These are phyloP conservation scores for Reticulascus tulasneorum DNA, from an alignment of 2,329 filamentous ascomycete genomes.

Conservation along the genomic window DNA sequence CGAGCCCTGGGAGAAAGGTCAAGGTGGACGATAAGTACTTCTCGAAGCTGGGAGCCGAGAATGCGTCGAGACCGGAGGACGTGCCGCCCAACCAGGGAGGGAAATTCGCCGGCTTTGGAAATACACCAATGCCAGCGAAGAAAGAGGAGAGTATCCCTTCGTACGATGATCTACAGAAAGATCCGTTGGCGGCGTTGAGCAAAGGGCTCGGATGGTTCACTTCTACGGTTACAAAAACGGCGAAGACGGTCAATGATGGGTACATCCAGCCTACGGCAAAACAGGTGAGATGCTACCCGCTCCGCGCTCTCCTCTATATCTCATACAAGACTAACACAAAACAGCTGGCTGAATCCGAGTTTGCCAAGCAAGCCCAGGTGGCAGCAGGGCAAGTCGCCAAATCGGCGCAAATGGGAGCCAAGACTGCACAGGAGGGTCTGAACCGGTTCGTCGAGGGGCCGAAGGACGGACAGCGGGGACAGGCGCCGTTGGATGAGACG, in stretches of 20 bases:
- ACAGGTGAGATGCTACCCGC: constrained; percentile 53
- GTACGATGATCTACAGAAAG: constrained; percentile 85
- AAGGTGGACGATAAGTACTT: constrained; percentile 87
- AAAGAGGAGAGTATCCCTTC: constrained; percentile 53
- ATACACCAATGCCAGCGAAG: constrained; percentile 55
- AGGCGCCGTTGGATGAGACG: constrained; percentile 52
- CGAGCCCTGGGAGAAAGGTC: constrained; percentile 45
- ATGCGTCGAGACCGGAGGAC: constrained; percentile 68
- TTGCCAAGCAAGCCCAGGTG: constrained; percentile 62
- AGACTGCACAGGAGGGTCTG: constrained; percentile 74
- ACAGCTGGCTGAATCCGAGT: constrained; percentile 75
- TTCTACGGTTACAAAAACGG: constrained; percentile 81
- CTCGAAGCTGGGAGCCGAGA: constrained; percentile 76
- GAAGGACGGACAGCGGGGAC: constrained; percentile 28
- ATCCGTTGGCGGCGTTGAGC: constrained; percentile 81
- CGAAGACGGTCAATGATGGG: constrained; percentile 84
- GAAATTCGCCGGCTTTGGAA: constrained; percentile 90
- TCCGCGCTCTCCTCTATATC: constrained; percentile 4
- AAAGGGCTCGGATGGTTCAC: constrained; percentile 96
- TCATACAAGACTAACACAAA: constrained; percentile 19
- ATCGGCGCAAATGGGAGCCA: constrained; percentile 65
- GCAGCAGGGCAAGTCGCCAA: constrained; percentile 64
- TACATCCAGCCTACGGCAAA: constrained; percentile 92
- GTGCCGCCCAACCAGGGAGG: constrained; percentile 87
- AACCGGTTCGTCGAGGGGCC: constrained; percentile 83